phyloP scores from a whole-genome alignment of 345 rosid genomes.

The Acer negundo region DNA sequence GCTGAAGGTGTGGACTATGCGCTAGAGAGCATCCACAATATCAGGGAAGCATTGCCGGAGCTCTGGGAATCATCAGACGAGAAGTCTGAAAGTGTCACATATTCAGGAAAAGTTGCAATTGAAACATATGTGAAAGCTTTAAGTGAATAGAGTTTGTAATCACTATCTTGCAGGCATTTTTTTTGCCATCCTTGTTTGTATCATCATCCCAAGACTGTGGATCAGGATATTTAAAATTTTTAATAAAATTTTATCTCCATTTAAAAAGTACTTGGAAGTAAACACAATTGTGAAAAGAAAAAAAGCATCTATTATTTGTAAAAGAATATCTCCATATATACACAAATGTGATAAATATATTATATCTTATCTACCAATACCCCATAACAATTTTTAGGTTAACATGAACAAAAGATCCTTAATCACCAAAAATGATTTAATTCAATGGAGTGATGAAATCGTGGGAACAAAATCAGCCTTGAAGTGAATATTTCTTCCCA shows the following conservation, averaged over 20 bases:
- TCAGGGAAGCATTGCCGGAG: constrained; percentile 81
- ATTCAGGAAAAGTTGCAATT: constrained; percentile 52
- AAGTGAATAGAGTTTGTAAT: background rate
- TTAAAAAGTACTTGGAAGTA: too few species aligned
- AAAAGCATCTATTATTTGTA: background rate
- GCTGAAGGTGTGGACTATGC: constrained; percentile 72
- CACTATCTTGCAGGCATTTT: background rate
- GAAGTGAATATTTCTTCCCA: constrained; percentile 59
- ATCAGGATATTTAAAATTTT: background rate
- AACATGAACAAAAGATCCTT: background rate
- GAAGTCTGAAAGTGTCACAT: constrained; percentile 42
- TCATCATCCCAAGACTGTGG: background rate
- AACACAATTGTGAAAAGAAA: background rate
- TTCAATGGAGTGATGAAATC: too few species aligned
- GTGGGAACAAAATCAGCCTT: background rate
- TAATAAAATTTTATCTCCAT: background rate
- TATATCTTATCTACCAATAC: background rate
- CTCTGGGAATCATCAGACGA: constrained; percentile 77
- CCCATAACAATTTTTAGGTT: background rate
- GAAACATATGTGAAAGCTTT: constrained; percentile 65
- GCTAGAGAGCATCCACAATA: constrained; percentile 86
- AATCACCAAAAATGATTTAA: background rate
- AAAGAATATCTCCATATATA: background rate
- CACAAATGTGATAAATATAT: background rate
- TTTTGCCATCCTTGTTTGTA: background rate